A percentile compares a stretch with the other conserved stretches of the same genome.
These are phyloP conservation scores for Clonostachys sp. DNA, from an alignment of 2,329 filamentous ascomycete species.

Conservation along the genomic window DNA sequence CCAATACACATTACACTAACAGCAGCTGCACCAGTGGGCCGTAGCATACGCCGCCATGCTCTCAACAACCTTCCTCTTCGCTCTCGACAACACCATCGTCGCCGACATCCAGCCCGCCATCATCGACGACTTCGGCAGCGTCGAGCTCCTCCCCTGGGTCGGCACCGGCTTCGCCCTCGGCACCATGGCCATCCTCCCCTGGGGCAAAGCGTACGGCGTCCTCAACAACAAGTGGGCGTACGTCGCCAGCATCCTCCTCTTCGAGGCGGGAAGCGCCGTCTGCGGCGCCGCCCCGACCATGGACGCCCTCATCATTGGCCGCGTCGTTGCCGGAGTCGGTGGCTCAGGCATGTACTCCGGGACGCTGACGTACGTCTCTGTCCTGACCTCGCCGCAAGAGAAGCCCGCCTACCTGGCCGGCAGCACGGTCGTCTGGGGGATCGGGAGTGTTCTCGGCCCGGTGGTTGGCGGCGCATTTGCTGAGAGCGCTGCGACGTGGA, in stretches of 20 bases:
- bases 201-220: conserved; percentile 25
- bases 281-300: conserved; percentile 37
- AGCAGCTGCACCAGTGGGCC: conserved; percentile 3
- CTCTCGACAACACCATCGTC: conserved; percentile 40
- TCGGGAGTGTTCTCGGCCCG: conserved; percentile 33
- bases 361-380: conserved; percentile 13
- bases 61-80: conserved; percentile 27
- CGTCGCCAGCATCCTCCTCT: conserved; percentile 13
- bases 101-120: conserved; percentile 38
- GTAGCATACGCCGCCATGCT: conserved; percentile 6
- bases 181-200: conserved; percentile 25
- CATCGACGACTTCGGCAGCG: conserved; percentile 21
- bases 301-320: conserved; percentile 37
- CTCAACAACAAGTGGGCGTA: conserved; percentile 38
- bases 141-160: conserved; percentile 33
- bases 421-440: conserved; percentile 21
- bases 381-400: conserved; percentile 12
- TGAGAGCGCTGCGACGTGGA: not conserved
- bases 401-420: conserved; percentile 15
- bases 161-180: conserved; percentile 29
- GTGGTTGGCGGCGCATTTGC: conserved; percentile 15
- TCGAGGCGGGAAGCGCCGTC: conserved; percentile 21
- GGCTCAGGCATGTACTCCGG: conserved; percentile 31
- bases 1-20: too few relatives aligned
- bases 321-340: conserved; percentile 33